Evolutionary conservation across 2,329 filamentous ascomycete species (phyloP).

Genomic region (Xylaria sp.): DNA sequence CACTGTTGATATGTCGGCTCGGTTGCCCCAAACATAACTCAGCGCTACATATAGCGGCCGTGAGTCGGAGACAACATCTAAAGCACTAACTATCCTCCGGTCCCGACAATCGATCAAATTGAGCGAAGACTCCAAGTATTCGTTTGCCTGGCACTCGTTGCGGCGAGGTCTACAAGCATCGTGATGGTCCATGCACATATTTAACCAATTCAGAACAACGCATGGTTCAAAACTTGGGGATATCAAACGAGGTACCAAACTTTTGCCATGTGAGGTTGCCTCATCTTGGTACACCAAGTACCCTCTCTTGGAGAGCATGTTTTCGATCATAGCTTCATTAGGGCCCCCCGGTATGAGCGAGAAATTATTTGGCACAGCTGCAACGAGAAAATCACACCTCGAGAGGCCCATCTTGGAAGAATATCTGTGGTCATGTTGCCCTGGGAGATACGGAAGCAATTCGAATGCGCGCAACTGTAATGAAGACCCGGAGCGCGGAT

Average conservation of each 20-base stretch:
- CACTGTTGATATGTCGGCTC: not conserved
- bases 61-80: not conserved
- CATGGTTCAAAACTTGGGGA: slow-evolving; percentile 2
- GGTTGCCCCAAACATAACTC: slow-evolving; percentile 22
- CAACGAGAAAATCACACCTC: slow-evolving; percentile 18
- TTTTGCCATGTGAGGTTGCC: not conserved
- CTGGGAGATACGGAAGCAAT: not conserved
- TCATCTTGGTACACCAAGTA: slow-evolving; percentile 19
- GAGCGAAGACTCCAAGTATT: not conserved
- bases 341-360: slow-evolving; percentile 2
- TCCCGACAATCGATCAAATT: slow-evolving; percentile 21
- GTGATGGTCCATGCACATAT: slow-evolving; percentile 4
- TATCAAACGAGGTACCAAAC: slow-evolving; percentile 6
- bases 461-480: slow-evolving; percentile 5
- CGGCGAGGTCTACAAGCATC: not conserved
- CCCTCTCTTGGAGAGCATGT: slow-evolving; percentile 21
- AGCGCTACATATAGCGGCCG: slow-evolving; percentile 18
- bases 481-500: not conserved
- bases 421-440: not conserved
- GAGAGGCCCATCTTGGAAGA: not conserved
- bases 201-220: slow-evolving; percentile 18
- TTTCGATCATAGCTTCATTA: slow-evolving; percentile 8
- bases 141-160: not conserved
- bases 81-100: not conserved
- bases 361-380: slow-evolving; percentile 17